phyloP scores from a whole-genome alignment of 169 alveolate species.

The Cryptosporidium sp. region DNA sequence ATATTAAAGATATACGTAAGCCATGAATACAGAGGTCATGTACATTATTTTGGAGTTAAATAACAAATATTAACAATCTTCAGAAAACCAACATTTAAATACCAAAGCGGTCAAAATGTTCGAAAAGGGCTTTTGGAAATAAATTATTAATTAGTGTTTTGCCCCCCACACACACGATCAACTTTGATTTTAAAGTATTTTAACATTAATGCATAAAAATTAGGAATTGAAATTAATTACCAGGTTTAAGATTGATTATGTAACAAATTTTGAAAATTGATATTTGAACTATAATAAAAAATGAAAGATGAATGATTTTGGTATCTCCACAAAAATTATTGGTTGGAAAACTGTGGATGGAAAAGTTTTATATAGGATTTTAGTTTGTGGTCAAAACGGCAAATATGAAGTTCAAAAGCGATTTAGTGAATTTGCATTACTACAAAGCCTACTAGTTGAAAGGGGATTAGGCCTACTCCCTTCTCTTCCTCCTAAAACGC shows the following conservation, averaged over 20 bases:
- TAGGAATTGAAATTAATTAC: neutral
- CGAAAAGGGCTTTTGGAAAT: neutral
- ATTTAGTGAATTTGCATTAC: slow-evolving; percentile 53
- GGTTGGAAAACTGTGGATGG: slow-evolving; percentile 47
- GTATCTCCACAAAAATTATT: slow-evolving; percentile 17
- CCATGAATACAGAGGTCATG: neutral
- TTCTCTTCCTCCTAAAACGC: slow-evolving; percentile 71
- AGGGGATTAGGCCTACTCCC: slow-evolving; percentile 53
- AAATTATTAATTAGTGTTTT: neutral
- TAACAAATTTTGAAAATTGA: neutral
- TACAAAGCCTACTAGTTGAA: slow-evolving; percentile 33
- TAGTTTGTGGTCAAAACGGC: neutral
- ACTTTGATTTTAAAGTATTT: neutral
- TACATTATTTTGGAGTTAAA: neutral
- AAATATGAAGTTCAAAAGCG: slow-evolving; percentile 65
- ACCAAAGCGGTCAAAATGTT: neutral
- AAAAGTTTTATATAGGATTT: slow-evolving; percentile 22
- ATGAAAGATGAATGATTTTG: slow-evolving; percentile 37
- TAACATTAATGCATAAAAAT: neutral
- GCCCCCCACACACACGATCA: slow-evolving; percentile 5
- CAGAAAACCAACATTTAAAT: neutral
- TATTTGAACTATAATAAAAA: neutral
- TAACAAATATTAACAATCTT: too few relatives aligned
- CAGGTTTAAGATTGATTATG: neutral
- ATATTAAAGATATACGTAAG: neutral